Evolutionary conservation across 2,329 filamentous ascomycete genomes (phyloP), one percentile per base, ranked within the genome.

Genomic region (Clonostachys byssicola): DNA sequence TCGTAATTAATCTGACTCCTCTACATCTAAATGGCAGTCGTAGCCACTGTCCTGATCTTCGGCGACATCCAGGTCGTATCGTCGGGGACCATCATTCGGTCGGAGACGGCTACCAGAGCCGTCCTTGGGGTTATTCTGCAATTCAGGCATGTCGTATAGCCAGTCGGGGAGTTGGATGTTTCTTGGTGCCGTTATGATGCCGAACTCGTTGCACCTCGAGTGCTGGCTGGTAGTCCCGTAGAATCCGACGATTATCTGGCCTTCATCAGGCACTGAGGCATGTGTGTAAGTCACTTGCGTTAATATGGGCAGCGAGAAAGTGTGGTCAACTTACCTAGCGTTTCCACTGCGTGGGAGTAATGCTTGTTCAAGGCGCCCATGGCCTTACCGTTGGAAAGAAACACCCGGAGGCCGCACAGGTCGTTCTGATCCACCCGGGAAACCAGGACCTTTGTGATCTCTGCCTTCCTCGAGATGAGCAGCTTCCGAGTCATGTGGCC

Each of bases 231-330:
- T 73, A 43, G 53, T 57, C 3, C 73, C 73, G 48, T 60, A 74
- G 51, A 77, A 76, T 0, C 73, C 73, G 9, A 77, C 60, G 42
- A 77, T 68, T 12, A 60, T 60, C 45, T 76, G 66, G 23, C 62
- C 58, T 0, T 49, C 38, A 2, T 50, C 56, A 2, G 67, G 61
- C 45, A 63, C 61, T 53, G 65, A 30, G 23, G 9, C 23, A 30
- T 9, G 23, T 1, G 9, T 3, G 23, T 30, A 10, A 30, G 23
- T 30, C 8, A 30, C 9, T 10, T 30, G 23, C 23, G 9, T 30
- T 30, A 30, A 30, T 30, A 10, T 5, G 23, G 23, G 23, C 23
- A 4, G 9, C 23, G 23, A 30, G 9, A 10, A 10, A 30, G 23
- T 30, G 8, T 30, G 23, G 10, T 30, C 8, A 30, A 30, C 23